Conservation (phyloP, 1,139 yeast species). For the Kluyveromyces sp. region DNA sequence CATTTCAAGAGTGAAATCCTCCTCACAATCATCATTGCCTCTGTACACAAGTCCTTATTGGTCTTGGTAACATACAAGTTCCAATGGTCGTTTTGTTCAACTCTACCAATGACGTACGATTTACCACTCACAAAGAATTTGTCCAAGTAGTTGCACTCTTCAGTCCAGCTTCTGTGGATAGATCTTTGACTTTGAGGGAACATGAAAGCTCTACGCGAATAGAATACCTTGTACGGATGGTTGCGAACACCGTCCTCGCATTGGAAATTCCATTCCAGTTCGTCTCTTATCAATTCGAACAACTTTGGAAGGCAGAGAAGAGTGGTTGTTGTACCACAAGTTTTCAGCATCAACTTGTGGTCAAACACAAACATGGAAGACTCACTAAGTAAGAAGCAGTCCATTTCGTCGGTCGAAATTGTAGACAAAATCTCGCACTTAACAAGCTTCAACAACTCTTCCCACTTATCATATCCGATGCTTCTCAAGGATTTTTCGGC, state of each 20-base stretch:
- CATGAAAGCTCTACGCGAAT: conserved; percentile 87
- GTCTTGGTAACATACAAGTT: conserved; percentile 65
- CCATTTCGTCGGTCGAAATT: conserved; percentile 57
- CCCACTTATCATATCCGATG: conserved; percentile 65
- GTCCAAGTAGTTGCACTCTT: conserved; percentile 67
- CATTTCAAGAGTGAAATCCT: conserved; percentile 79
- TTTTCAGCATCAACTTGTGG: conserved; percentile 78
- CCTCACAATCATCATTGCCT: conserved; percentile 18
- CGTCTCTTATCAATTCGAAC: conserved; percentile 42
- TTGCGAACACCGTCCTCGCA: conserved; percentile 15
- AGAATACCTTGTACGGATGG: conserved; percentile 61
- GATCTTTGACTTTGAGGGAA: conserved; percentile 80
- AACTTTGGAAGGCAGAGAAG: conserved; percentile 66
- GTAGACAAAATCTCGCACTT: conserved; percentile 84
- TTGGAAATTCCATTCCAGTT: conserved; percentile 33
- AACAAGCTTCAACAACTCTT: conserved; percentile 66
- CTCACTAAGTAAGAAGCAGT: conserved; percentile 83
- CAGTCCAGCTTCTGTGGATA: conserved; percentile 79
- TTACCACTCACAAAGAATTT: conserved; percentile 51
- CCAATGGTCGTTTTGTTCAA: conserved; percentile 77
- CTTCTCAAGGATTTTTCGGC: conserved; percentile 49
- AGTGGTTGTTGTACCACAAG: conserved; percentile 95
- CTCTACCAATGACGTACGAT: conserved; percentile 76
- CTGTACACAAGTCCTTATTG: conserved; percentile 11
- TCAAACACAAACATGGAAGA: conserved; percentile 85